Base-by-base conservation (phyloP, 768 basidiomycete species). In the Leccinum truebloodii region DNA sequence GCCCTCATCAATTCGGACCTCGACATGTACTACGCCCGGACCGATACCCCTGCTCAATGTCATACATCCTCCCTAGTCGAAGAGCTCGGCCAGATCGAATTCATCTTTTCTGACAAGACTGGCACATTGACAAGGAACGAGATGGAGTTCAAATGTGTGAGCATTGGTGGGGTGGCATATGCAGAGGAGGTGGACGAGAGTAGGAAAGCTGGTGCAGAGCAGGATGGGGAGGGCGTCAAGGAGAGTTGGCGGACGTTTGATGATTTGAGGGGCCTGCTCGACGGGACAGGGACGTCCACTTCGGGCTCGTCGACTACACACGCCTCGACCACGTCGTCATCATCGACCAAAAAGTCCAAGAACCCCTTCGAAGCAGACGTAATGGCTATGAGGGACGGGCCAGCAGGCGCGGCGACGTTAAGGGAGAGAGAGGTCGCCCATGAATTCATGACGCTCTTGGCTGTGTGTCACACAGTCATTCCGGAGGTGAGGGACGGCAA, bases 21-120 rank as follows among this genome's bases (percentile, higher is more conserved):
- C 54, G 97, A 99, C 77, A 98, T 99, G 96, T 99, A 99, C 76
- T 90, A 98, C 73, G 86, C 89, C 12, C 86, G 80, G 60, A 97
- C 96, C 0, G 97, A 99, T 71, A 98, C 96, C 0, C 95, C 97
- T 0, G 97, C 97, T 0, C 81, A 98, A 24, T 98, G 97, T 69
- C 86, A 96, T n/a, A 99, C 97, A 1, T 98, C 96, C 1, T 94
- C 94, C 2, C 86, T 99, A 20, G 97, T 99, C 14, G 97, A 99
- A 76, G 97, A 99, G 71, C 86, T 99, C 13, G 97, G 97, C 0
- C 97, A 98, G 73, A 98, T 98, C 61, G 94, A 95, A 79, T 95
- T 93, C 68, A 91, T 96, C 3, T 96, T 96, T 77, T 92, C 90
- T 59, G 93, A 95, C 77, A 95, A 95, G 77, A 95, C 94, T 2